These are phyloP conservation scores for Solanum habrochaites DNA, from an alignment of 257 asterid genomes.

Conservation along the genomic window DNA sequence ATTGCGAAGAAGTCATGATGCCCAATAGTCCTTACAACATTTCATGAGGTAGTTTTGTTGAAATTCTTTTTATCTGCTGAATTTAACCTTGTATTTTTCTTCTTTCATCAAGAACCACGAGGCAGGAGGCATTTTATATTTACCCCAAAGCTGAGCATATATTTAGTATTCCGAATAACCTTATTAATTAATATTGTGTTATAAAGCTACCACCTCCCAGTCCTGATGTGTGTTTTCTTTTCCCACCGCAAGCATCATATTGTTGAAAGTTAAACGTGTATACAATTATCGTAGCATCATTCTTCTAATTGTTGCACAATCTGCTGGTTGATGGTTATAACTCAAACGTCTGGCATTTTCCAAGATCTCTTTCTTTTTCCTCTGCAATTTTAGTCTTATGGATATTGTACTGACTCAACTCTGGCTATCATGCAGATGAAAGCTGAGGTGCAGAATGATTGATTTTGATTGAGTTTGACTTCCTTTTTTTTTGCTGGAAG, in stretches of 20 bases:
- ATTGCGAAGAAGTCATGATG: background rate
- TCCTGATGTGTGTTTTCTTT: background rate
- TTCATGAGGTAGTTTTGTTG: background rate
- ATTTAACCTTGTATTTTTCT: background rate
- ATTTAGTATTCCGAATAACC: background rate
- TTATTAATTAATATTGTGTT: background rate
- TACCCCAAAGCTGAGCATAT: background rate
- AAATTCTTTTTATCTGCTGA: background rate
- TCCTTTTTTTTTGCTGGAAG: background rate
- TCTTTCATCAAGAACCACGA: background rate
- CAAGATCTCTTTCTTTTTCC: background rate
- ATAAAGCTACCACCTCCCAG: background rate
- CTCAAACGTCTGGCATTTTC: background rate
- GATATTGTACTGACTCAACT: background rate
- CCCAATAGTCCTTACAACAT: background rate
- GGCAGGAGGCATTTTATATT: background rate
- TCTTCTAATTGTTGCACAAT: background rate
- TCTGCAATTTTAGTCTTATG: background rate
- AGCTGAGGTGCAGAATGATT: background rate
- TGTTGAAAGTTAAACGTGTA: background rate
- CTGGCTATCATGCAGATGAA: background rate
- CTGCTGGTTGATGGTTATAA: background rate
- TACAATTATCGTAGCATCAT: background rate
- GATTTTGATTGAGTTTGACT: background rate
- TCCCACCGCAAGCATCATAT: background rate